Evolutionary conservation across 164 flowering plant species (phyloP).

Genomic region (Nymphaea colorata): DNA sequence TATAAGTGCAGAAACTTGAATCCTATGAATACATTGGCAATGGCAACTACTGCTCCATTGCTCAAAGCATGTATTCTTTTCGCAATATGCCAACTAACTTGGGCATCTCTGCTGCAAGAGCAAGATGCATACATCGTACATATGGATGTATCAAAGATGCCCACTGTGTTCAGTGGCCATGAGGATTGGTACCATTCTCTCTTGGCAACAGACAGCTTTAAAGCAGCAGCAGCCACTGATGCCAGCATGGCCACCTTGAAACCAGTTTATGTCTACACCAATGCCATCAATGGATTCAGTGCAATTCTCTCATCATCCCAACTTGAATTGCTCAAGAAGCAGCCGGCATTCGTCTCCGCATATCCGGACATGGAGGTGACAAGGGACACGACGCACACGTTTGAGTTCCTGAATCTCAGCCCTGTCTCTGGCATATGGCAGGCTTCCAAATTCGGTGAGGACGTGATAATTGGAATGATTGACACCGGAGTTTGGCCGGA

Average conservation of each 20-base stretch:
- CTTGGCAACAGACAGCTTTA: too few species aligned
- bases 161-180: slow-evolving; percentile 12
- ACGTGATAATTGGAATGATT: slow-evolving; percentile 13
- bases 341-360: slow-evolving; percentile 4
- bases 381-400: slow-evolving; percentile 9
- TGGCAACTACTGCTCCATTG: slow-evolving; percentile 2
- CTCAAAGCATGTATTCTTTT: background rate
- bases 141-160: slow-evolving; percentile 55
- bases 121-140: slow-evolving; percentile 37
- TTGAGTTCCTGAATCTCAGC: slow-evolving; percentile 8
- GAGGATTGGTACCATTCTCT: background rate
- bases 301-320: slow-evolving; percentile 5
- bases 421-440: slow-evolving; percentile 9
- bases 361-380: slow-evolving; percentile 1
- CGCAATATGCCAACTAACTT: background rate
- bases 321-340: background rate
- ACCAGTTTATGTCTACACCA: slow-evolving; percentile 6
- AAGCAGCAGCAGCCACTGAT: too few species aligned
- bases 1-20: background rate
- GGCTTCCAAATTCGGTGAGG: slow-evolving; percentile 8
- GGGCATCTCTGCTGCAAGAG: slow-evolving; percentile 2
- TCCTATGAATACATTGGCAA: background rate
- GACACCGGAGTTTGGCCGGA: slow-evolving; percentile 19
- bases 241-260: background rate
- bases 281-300: slow-evolving; percentile 12